phyloP scores from a whole-genome alignment of 306 rosid genomes.

The Casuarina glauca region DNA sequence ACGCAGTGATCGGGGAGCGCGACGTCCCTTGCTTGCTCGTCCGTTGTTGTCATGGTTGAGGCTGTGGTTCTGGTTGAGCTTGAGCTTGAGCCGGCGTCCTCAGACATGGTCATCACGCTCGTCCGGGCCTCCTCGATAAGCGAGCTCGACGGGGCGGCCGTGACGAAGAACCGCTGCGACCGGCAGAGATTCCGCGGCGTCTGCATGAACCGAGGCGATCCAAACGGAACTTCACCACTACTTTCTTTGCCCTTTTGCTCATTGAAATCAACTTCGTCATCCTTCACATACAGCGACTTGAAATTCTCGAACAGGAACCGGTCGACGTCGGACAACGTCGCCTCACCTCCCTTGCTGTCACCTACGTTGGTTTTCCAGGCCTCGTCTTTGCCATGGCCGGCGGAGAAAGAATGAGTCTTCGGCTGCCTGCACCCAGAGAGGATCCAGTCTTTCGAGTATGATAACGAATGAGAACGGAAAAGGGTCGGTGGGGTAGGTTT shows the following conservation, averaged over 20 bases:
- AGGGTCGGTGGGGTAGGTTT: constrained; percentile 29
- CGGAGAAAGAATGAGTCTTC: constrained; percentile 55
- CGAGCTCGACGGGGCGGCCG: constrained; percentile 41
- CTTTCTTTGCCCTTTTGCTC: background rate
- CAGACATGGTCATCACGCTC: constrained; percentile 35
- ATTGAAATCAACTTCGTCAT: constrained; percentile 21
- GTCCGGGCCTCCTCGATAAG: constrained; percentile 42
- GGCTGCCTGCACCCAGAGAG: constrained; percentile 56
- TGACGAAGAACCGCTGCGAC: constrained; percentile 46
- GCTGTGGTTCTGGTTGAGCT: constrained; percentile 24
- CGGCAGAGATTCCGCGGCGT: constrained; percentile 42
- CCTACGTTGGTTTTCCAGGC: background rate
- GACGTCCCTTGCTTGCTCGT: constrained; percentile 2
- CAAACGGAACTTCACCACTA: constrained; percentile 25
- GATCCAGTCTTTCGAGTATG: constrained; percentile 59
- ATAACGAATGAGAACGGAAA: constrained; percentile 29
- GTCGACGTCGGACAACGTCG: constrained; percentile 63
- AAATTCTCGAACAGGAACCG: constrained; percentile 75
- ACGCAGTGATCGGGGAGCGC: constrained; percentile 46
- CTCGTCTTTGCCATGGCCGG: constrained; percentile 25
- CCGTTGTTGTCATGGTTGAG: background rate
- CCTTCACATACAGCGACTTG: constrained; percentile 52
- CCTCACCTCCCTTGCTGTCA: constrained; percentile 37
- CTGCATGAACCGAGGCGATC: constrained; percentile 37
- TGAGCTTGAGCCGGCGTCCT: constrained; percentile 43